Evolutionary conservation across 257 asterid species (phyloP).

Genomic region (Phtheirospermum japonicum): DNA sequence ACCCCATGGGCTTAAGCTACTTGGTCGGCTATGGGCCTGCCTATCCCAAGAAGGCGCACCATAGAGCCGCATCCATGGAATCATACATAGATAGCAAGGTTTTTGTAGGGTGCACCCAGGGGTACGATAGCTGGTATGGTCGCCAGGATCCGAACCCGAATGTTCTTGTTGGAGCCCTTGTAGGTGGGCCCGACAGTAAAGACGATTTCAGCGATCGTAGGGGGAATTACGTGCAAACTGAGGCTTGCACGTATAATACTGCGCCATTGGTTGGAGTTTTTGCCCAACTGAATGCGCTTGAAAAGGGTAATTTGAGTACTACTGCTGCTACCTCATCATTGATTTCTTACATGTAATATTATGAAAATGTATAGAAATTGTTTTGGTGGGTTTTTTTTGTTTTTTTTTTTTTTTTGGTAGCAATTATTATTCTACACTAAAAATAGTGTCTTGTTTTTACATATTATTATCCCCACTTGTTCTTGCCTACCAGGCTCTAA

Average conservation of each 20-base stretch:
- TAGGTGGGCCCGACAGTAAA: conserved; percentile 69
- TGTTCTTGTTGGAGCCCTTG: conserved; percentile 63
- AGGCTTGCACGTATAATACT: conserved; percentile 84
- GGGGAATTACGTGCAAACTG: conserved; percentile 76
- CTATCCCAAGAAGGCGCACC: conserved; percentile 37
- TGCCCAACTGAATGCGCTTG: conserved; percentile 44
- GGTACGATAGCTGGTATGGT: conserved; percentile 69
- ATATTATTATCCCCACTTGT: no score
- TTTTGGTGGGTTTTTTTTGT: not conserved
- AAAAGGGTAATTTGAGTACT: conserved; percentile 18
- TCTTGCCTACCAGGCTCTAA: no score
- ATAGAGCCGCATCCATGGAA: not conserved
- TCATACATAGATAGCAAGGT: not conserved
- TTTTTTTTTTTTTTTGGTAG: no score
- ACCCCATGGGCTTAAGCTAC: conserved; percentile 64
- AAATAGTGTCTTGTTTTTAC: no score
- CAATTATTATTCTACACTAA: no score
- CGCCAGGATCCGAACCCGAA: conserved; percentile 57
- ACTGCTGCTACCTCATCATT: not conserved
- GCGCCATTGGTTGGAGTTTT: conserved; percentile 81
- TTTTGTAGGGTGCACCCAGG: conserved; percentile 36
- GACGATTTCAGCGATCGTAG: conserved; percentile 61
- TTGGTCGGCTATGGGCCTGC: conserved; percentile 62
- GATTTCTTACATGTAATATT: not conserved
- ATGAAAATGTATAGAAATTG: conserved; percentile 18